Evolutionary conservation across 768 basidiomycete genomes (phyloP).

Genomic region (Xerocomellus dryophilus): DNA sequence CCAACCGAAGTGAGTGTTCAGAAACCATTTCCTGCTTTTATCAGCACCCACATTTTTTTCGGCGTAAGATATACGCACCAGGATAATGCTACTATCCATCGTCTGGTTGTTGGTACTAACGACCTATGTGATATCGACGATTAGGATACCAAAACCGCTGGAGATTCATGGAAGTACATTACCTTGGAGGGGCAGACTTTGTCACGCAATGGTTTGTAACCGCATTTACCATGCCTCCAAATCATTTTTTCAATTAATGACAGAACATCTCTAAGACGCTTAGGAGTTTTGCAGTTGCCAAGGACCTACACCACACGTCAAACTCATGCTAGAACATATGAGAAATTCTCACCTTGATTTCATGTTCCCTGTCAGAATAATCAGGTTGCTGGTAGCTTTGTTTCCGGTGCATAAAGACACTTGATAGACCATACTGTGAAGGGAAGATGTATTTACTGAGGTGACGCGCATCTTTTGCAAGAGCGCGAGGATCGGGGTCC

Average conservation of each 20-base stretch:
- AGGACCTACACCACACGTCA: constrained; percentile 24
- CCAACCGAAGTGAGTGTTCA: constrained; percentile 55
- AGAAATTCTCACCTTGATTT: constrained; percentile 56
- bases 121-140: constrained; percentile 32
- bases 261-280: constrained; percentile 58
- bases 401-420: constrained; percentile 45
- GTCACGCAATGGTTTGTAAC: constrained; percentile 63
- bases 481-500: constrained; percentile 46
- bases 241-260: constrained; percentile 58
- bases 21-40: constrained; percentile 67
- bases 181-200: constrained; percentile 79
- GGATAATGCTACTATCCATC: constrained; percentile 60
- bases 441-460: constrained; percentile 85
- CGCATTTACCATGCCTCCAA: constrained; percentile 65
- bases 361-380: constrained; percentile 59
- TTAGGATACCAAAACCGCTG: not conserved
- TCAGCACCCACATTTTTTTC: constrained; percentile 1
- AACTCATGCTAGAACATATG: not conserved
- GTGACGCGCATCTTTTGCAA: constrained; percentile 53
- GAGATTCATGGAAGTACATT: not conserved
- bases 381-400: constrained; percentile 42
- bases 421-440: constrained; percentile 66
- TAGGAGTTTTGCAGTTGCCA: constrained; percentile 67
- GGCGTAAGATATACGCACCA: constrained; percentile 40
- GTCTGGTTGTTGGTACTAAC: constrained; percentile 36